Percentiles rank a stretch among this genome's conserved stretches.
phyloP scores from a whole-genome alignment of 108 stramenopile species.

The Asterionellopsis glacialis region DNA sequence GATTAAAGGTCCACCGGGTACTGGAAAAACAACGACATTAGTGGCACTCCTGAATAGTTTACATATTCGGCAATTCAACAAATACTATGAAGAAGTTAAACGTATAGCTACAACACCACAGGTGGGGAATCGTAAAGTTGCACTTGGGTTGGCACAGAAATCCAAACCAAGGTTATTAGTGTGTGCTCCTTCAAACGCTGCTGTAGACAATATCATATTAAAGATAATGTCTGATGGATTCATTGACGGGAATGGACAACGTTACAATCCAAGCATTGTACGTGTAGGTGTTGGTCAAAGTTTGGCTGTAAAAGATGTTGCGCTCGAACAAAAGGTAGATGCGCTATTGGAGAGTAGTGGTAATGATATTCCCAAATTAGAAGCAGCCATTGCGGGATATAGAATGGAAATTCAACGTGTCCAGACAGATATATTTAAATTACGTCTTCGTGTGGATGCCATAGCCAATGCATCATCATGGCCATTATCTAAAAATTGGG shows the following conservation, averaged over 20 bases:
- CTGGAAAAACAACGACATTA: constrained; percentile 90
- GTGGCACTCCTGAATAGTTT: constrained; percentile 90
- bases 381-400: constrained; percentile 62
- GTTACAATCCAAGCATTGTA: constrained; percentile 92
- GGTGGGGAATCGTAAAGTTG: constrained; percentile 34
- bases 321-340: constrained; percentile 73
- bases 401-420: constrained; percentile 58
- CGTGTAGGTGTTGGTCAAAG: constrained; percentile 85
- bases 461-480: constrained; percentile 59
- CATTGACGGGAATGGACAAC: constrained; percentile 82
- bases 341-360: constrained; percentile 31
- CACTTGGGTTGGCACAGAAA: constrained; percentile 53
- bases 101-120: constrained; percentile 39
- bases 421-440: constrained; percentile 46
- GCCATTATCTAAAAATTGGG: constrained; percentile 84
- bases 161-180: constrained; percentile 83
- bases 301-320: constrained; percentile 56
- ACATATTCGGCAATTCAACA: constrained; percentile 88
- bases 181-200: constrained; percentile 96
- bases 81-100: constrained; percentile 75
- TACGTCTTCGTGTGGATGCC: constrained; percentile 63
- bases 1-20: constrained; percentile 68
- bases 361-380: constrained; percentile 51
- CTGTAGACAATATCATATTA: constrained; percentile 94
- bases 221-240: constrained; percentile 93